Base-by-base conservation (phyloP, 2,329 filamentous ascomycete species). In the Gaeumannomyces tritici region DNA sequence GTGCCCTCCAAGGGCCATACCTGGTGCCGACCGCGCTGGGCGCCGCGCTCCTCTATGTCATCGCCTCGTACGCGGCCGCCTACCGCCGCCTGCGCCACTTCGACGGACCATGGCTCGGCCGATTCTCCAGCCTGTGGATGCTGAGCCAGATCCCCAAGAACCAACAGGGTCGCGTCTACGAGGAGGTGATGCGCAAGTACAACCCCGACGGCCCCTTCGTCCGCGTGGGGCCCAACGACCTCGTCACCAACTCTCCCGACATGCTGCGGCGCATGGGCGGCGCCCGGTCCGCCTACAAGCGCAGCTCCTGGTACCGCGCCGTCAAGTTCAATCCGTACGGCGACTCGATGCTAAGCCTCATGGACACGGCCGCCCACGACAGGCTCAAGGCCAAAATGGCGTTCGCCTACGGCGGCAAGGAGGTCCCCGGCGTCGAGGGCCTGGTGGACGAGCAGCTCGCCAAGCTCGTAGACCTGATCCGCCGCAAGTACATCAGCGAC, bases 321-420 rank as follows among this genome's bases (percentile, higher is more conserved):
- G 73, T 77, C 65, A 73, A 75, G n/a, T 70, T 83, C 60, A 77
- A 83, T 65, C 76, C 78, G 1, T 74, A 77, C 54, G 71, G 75
- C 31, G 75, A 81, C 69, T 79, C 77, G 65, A 74, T 83, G 63
- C 76, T 85, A 66, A 81, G 75, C 27, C 72, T 77, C 28, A 62
- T 66, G 18, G 66, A 72, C 62, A 68, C 66, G 42, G 66, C 63
- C 11, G 57, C 55, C 24, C 72, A 74, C 62, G 72, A 73, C 65
- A 56, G 62, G 15, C 62, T 72, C 62, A 73, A 72, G 64, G 66
- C 64, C 0, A 65, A 67, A 29, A 67, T 65, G 4, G 66, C 67
- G 33, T 51, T 65, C 8, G 71, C 68, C 6, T 73, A 74, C 55
- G 64, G 66, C 21, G 72, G 71, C 29, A 67, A 66, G 60, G 72